Evolutionary conservation across 805 yeast genomes (phyloP).

Genomic region (Ogataea angusta): DNA sequence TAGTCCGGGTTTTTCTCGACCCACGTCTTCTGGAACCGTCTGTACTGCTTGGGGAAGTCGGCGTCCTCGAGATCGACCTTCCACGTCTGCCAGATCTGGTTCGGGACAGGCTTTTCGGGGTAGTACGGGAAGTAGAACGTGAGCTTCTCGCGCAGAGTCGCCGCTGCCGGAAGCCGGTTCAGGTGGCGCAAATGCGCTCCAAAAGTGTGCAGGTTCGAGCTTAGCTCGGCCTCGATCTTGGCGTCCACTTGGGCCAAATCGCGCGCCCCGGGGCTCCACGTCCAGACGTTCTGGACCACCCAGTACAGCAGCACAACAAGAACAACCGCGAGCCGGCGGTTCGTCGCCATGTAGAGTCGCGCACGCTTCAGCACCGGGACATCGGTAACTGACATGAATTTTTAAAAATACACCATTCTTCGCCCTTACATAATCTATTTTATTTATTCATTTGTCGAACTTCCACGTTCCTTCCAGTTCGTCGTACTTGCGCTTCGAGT

Average conservation of each 20-base stretch:
- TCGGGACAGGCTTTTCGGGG: conserved; percentile 60
- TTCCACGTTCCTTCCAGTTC: conserved; percentile 37
- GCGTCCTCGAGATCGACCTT: conserved; percentile 59
- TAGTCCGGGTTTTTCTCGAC: conserved; percentile 54
- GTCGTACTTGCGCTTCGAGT: conserved; percentile 31
- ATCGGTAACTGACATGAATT: conserved; percentile 1
- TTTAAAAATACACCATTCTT: background rate
- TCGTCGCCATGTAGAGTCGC: conserved; percentile 2
- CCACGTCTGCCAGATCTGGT: conserved; percentile 93
- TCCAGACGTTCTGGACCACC: conserved; percentile 5
- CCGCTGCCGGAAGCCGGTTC: conserved; percentile 17
- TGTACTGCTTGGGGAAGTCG: conserved; percentile 53
- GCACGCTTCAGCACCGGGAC: background rate
- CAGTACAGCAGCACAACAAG: conserved; percentile 8
- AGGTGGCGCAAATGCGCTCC: conserved; percentile 10
- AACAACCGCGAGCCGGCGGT: conserved; percentile 9
- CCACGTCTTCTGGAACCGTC: conserved; percentile 61
- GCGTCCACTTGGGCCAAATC: background rate
- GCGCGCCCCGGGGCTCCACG: background rate
- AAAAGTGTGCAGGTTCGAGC: conserved; percentile 16
- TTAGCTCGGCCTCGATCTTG: conserved; percentile 11
- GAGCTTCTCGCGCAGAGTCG: conserved; percentile 52
- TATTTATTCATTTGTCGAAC: conserved; percentile 3
- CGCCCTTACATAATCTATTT: conserved; percentile 5
- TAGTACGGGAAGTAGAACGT: conserved; percentile 76